Conservation (phyloP, 768 basidiomycete genomes). For the Galerina sulciceps region DNA sequence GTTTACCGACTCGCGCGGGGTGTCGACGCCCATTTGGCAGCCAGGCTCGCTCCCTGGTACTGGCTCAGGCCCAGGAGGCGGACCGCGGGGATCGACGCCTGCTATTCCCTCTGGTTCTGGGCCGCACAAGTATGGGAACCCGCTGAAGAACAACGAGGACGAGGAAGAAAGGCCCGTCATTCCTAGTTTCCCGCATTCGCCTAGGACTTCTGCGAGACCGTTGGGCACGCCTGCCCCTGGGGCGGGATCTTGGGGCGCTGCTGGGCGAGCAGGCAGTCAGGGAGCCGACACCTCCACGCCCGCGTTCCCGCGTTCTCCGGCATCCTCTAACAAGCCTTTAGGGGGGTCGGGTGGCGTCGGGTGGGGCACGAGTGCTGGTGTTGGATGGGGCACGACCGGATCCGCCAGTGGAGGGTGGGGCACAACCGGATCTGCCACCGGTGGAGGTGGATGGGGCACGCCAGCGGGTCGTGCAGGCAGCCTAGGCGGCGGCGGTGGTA, state of each 20-base stretch:
- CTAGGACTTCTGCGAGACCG: not conserved
- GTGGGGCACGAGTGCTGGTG: not conserved
- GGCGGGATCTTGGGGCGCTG: not conserved
- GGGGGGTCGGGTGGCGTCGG: not conserved
- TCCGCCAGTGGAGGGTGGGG: no score
- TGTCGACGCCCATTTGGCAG: constrained; percentile 23
- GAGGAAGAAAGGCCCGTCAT: not conserved
- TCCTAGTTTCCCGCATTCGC: not conserved
- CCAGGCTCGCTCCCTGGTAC: constrained; percentile 9
- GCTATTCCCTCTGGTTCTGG: not conserved
- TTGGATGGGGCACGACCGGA: not conserved
- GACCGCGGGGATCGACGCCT: constrained; percentile 1
- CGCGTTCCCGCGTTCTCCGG: constrained; percentile 9
- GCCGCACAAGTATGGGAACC: constrained; percentile 24
- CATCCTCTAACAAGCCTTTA: constrained; percentile 4
- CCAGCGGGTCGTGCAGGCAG: not conserved
- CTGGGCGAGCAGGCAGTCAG: not conserved
- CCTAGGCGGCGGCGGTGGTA: constrained; percentile 8
- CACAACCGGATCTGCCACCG: not conserved
- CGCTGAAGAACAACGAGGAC: constrained; percentile 13
- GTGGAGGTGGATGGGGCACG: not conserved
- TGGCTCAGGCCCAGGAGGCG: not conserved
- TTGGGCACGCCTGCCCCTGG: not conserved
- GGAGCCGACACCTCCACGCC: not conserved
- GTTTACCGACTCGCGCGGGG: constrained; percentile 20